Evolutionary conservation across 2,329 filamentous ascomycete species (phyloP), one percentile per base, ranked within the genome.

Genomic region (Sphaerulina vaccinii): DNA sequence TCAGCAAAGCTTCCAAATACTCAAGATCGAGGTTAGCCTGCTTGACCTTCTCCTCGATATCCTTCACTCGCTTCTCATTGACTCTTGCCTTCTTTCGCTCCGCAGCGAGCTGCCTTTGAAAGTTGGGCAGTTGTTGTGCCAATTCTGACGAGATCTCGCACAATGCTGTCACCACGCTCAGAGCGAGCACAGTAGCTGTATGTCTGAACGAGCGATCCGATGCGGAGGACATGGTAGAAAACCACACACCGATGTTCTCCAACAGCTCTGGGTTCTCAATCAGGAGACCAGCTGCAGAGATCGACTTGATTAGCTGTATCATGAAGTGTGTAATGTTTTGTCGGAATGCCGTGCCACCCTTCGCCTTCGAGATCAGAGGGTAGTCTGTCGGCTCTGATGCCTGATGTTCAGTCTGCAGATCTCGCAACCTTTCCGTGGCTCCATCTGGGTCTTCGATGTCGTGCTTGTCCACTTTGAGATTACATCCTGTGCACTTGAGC

Each of bases 401-500:
- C 70, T 93, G 86, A 67, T 91, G 95, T 56, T 91, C 84, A 56
- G 88, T 85, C 70, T 96, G 89, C n/a, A 99, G 77, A 63, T 97
- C 91, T 18, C 80, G 78, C 39, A 99, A 75, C 65, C 84, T 85
- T 65, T 84, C 85, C 15, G 88, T 83, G 41, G 86, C 88, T 65
- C 93, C 90, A 68, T 99, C 93, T 6, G 90, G 84, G 67, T 99
- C 92, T 59, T 86, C 84, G 58, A 96, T 88, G 68, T 97, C 90
- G 66, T 93, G 85, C 33, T 82, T 80, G 8, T 85, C 87, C 49
- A 99, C 82, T 60, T 87, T 81, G 48, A 88, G 78, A 49, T 89
- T 83, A 68, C 91, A 95, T 23, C 93, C 93, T 15, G 91, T 84
- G 56, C 88, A 80, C 60, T 77, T 77, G 15, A 86, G 70, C 18